Evolutionary conservation across 108 stramenopile genomes (phyloP).

Genomic region (Mayamaea pseudoterrestris): DNA sequence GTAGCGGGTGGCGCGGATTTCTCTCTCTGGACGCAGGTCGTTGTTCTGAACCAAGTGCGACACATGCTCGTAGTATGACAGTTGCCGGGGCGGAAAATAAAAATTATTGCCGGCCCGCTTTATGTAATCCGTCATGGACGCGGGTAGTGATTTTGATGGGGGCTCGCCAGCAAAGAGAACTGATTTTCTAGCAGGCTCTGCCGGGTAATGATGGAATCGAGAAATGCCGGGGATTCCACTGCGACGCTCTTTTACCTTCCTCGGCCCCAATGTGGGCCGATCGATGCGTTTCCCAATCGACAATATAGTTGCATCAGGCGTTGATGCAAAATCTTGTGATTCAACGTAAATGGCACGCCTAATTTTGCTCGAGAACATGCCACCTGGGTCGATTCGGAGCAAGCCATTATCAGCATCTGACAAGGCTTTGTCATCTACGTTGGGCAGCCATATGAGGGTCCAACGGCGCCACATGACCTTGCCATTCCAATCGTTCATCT

Average conservation of each 20-base stretch:
- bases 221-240: slow-evolving; percentile 3
- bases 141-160: neutral
- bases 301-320: slow-evolving; percentile 21
- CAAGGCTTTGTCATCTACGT: slow-evolving; percentile 18
- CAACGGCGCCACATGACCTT: slow-evolving; percentile 32
- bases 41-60: slow-evolving; percentile 16
- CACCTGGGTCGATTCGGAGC: slow-evolving; percentile 41
- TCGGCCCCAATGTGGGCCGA: slow-evolving; percentile 6
- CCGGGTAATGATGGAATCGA: slow-evolving; percentile 4
- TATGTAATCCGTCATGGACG: neutral
- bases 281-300: slow-evolving; percentile 14
- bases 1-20: slow-evolving; percentile 24
- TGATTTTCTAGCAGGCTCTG: neutral
- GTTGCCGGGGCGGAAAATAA: slow-evolving; percentile 20
- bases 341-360: slow-evolving; percentile 41
- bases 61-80: slow-evolving; percentile 33
- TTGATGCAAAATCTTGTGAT: slow-evolving; percentile 9
- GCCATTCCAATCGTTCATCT: slow-evolving; percentile 30
- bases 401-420: slow-evolving; percentile 42
- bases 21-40: slow-evolving; percentile 13
- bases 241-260: slow-evolving; percentile 11
- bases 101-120: neutral
- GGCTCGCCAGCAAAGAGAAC: slow-evolving; percentile 5
- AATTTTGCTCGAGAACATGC: slow-evolving; percentile 32
- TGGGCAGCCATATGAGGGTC: slow-evolving; percentile 32